These are phyloP conservation scores for Aristolochia californica DNA, from an alignment of 164 flowering plant species.

Conservation along the genomic window DNA sequence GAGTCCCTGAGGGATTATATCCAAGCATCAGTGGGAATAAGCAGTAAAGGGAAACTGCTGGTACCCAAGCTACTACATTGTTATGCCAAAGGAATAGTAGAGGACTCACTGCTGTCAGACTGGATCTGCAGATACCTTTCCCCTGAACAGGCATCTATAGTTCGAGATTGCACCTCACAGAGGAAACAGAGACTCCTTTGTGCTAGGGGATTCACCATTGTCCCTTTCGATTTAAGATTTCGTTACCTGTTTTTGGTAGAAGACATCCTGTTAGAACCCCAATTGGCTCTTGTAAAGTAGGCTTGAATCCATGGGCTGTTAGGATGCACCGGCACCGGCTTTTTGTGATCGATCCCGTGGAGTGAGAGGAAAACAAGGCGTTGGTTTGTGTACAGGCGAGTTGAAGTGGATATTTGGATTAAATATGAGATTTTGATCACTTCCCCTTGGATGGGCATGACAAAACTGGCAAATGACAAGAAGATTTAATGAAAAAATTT, in stretches of 20 bases:
- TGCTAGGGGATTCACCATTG: slow-evolving; percentile 22
- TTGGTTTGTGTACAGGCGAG: too few species aligned
- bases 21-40: slow-evolving; percentile 36
- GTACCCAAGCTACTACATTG: slow-evolving; percentile 32
- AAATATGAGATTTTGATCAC: too few species aligned
- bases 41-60: slow-evolving; percentile 27
- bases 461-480: too few species aligned
- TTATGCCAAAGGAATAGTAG: slow-evolving; percentile 29
- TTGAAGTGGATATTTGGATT: too few species aligned
- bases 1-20: slow-evolving; percentile 30
- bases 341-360: too few species aligned
- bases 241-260: slow-evolving; percentile 29
- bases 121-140: slow-evolving; percentile 35
- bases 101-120: slow-evolving; percentile 24
- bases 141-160: slow-evolving; percentile 32
- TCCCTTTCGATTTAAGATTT: slow-evolving; percentile 36
- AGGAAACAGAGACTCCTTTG: slow-evolving; percentile 23
- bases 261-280: slow-evolving; percentile 4
- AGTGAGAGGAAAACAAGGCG: too few species aligned
- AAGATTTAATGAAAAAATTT: too few species aligned
- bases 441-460: too few species aligned
- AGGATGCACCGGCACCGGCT: too few species aligned
- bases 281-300: not conserved
- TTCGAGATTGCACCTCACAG: slow-evolving; percentile 17
- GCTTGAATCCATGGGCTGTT: too few species aligned